Evolutionary conservation across 192 early-diverging fungal genomes (phyloP).

Genomic region (Coemansia sp.): DNA sequence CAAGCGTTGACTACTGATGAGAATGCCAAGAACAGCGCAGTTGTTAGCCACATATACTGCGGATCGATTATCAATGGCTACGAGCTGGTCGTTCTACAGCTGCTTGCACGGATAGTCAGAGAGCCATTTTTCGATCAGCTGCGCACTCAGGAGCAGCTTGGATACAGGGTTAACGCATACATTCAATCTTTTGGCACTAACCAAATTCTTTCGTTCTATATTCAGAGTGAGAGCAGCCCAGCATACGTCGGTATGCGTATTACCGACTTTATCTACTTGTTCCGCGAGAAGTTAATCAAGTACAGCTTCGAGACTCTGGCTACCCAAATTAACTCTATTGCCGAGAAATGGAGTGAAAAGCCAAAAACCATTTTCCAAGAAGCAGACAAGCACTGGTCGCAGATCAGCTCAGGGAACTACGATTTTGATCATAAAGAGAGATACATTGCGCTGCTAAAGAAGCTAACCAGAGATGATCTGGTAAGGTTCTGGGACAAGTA

Average conservation of each 20-base stretch:
- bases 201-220: not conserved
- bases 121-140: conserved; percentile 67
- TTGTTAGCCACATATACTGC: conserved; percentile 72
- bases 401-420: not conserved
- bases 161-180: not conserved
- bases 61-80: conserved; percentile 60
- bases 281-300: not conserved
- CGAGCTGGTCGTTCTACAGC: conserved; percentile 54
- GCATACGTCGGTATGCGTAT: not conserved
- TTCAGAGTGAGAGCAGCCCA: conserved; percentile 4
- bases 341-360: not conserved
- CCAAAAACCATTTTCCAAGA: conserved; percentile 3
- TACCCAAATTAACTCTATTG: not conserved
- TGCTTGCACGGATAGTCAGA: conserved; percentile 70
- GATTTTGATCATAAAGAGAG: not conserved
- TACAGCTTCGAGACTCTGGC: not conserved
- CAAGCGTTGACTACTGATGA: conserved; percentile 50
- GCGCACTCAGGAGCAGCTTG: conserved; percentile 7
- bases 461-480: not conserved
- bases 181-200: not conserved
- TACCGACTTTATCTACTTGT: not conserved
- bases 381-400: not conserved
- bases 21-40: conserved; percentile 76
- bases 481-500: conserved; percentile 7
- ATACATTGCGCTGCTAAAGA: not conserved